These are phyloP conservation scores for Cetraspora pellucida DNA, from an alignment of 192 early-diverging fungal genomes.

Conservation along the genomic window DNA sequence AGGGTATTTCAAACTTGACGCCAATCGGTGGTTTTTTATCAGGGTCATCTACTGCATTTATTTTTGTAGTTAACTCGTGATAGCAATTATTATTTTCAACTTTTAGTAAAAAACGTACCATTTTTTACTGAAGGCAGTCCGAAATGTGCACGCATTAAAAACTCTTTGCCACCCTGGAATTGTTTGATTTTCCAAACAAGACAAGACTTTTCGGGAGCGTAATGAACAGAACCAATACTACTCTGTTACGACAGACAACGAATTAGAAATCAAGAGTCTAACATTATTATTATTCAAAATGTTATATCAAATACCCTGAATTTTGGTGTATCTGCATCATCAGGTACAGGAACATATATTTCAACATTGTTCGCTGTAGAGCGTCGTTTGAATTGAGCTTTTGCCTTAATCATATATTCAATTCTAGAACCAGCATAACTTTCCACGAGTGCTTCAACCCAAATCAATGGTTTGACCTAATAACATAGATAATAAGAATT, in stretches of 20 bases:
- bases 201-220: conserved; percentile 91
- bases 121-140: conserved; percentile 82
- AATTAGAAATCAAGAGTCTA: background rate
- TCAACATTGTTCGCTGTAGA: conserved; percentile 98
- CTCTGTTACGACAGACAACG: conserved; percentile 48
- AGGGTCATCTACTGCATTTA: conserved; percentile 64
- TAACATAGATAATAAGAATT: background rate
- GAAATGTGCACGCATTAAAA: conserved; percentile 86
- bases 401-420: conserved; percentile 97
- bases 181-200: conserved; percentile 99
- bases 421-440: conserved; percentile 90
- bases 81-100: too few species aligned
- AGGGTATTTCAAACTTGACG: conserved; percentile 88
- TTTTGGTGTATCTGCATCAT: conserved; percentile 95
- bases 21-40: conserved; percentile 82
- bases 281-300: background rate
- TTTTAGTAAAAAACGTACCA: conserved; percentile 41
- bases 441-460: conserved; percentile 82
- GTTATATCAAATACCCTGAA: conserved; percentile 69
- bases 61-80: too few species aligned
- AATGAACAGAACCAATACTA: conserved; percentile 85
- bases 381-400: conserved; percentile 95
- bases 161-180: conserved; percentile 98
- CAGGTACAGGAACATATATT: conserved; percentile 96
- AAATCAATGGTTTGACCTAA: conserved; percentile 77